Evolutionary conservation across 2,329 filamentous ascomycete genomes (phyloP).

Genomic region (Pseudogymnoascus destructans): DNA sequence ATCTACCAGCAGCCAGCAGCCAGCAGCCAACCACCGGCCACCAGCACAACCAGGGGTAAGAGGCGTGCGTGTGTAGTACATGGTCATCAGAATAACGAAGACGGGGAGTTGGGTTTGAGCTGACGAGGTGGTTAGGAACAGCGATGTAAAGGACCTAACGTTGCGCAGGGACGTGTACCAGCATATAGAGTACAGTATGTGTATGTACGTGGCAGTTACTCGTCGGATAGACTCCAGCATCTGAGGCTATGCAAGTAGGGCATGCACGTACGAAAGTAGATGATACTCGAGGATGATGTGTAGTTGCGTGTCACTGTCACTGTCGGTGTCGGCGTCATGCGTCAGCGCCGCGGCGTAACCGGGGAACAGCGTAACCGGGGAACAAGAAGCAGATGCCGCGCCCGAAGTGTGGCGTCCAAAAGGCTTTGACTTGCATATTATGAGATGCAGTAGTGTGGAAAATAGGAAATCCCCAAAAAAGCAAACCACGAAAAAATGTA

Average conservation of each 20-base stretch:
- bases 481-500: not conserved
- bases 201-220: slow-evolving; percentile 2
- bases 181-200: not conserved
- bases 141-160: not conserved
- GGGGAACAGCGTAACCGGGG: not conserved
- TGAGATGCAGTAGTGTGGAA: not conserved
- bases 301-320: no score
- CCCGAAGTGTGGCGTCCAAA: not conserved
- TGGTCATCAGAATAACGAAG: not conserved
- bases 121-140: not conserved
- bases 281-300: not conserved
- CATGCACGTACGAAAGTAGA: not conserved
- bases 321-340: no score
- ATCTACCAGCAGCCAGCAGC: no score
- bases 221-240: not conserved
- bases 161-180: slow-evolving; percentile 2
- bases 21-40: no score
- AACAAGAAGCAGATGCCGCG: not conserved
- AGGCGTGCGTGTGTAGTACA: not conserved
- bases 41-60: not conserved
- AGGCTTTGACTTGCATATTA: not conserved
- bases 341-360: no score
- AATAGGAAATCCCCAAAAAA: not conserved
- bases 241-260: not conserved
- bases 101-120: not conserved